Percentiles rank a stretch among this genome's conserved stretches.
phyloP scores from a whole-genome alignment of 768 basidiomycete genomes.

The Lactarius indigo region DNA sequence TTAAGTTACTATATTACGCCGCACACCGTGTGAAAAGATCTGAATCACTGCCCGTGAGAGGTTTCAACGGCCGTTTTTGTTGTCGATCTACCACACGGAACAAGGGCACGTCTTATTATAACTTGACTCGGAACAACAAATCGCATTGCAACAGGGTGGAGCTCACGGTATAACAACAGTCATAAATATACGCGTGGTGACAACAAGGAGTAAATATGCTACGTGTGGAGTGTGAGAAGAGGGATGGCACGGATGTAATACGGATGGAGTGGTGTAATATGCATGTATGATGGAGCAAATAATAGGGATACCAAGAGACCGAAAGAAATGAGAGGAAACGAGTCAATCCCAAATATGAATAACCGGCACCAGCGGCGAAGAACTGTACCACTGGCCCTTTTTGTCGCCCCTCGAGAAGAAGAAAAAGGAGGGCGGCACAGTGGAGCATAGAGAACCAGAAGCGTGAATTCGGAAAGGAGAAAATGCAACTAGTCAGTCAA shows the following conservation, averaged over 20 bases:
- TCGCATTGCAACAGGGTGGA: neutral
- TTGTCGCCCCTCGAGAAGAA: neutral
- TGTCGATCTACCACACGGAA: neutral
- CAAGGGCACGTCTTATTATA: constrained; percentile 1
- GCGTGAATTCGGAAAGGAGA: neutral
- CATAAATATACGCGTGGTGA: neutral
- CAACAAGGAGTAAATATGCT: constrained; percentile 3
- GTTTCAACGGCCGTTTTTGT: neutral
- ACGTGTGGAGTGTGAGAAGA: neutral
- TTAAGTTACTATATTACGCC: neutral
- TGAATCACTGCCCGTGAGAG: neutral
- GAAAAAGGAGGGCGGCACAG: neutral
- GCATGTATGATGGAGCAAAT: neutral
- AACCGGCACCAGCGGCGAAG: neutral
- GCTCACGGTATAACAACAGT: neutral
- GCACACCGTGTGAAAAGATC: neutral
- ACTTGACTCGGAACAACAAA: neutral
- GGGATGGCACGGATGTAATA: neutral
- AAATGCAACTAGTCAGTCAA: neutral
- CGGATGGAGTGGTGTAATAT: neutral
- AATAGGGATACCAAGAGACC: neutral
- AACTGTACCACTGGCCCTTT: neutral
- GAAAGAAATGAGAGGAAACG: neutral
- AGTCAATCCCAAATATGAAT: neutral
- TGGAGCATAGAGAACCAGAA: neutral